phyloP scores from a whole-genome alignment of 129 eudicot species.

The Pulicaria dysenterica region DNA sequence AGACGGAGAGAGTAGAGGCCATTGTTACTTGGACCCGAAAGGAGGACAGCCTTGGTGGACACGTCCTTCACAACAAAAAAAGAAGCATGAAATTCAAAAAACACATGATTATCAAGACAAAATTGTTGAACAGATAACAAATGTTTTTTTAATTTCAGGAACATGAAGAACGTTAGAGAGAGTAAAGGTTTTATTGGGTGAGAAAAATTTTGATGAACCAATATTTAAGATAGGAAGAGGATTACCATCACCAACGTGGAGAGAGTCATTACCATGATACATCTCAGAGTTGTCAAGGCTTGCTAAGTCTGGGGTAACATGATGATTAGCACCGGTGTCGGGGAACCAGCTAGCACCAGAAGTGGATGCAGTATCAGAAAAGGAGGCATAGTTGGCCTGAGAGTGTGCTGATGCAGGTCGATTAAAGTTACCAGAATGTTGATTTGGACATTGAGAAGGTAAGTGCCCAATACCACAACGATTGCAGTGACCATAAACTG shows the following conservation, averaged over 20 bases:
- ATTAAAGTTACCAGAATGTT: background rate
- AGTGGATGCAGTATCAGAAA: background rate
- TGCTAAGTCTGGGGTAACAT: background rate
- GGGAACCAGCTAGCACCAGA: background rate
- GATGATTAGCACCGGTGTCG: background rate
- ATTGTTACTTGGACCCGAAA: too few species aligned
- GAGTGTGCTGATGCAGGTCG: background rate
- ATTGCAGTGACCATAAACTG: constrained; percentile 4
- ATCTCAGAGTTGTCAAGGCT: background rate
- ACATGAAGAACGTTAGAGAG: too few species aligned
- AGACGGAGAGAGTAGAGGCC: too few species aligned
- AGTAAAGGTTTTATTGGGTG: too few species aligned
- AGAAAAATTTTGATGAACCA: too few species aligned
- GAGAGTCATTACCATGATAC: background rate
- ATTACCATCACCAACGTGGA: background rate
- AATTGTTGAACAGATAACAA: too few species aligned
- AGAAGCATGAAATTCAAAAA: too few species aligned
- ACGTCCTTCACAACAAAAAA: too few species aligned
- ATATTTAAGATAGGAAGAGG: background rate
- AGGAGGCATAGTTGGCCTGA: background rate
- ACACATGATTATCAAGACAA: too few species aligned
- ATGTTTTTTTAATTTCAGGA: too few species aligned
- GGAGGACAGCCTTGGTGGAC: too few species aligned
- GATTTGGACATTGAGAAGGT: constrained; percentile 8
- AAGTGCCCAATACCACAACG: background rate